phyloP scores from a whole-genome alignment of 331 rosid genomes.

The Quercus tomentella region DNA sequence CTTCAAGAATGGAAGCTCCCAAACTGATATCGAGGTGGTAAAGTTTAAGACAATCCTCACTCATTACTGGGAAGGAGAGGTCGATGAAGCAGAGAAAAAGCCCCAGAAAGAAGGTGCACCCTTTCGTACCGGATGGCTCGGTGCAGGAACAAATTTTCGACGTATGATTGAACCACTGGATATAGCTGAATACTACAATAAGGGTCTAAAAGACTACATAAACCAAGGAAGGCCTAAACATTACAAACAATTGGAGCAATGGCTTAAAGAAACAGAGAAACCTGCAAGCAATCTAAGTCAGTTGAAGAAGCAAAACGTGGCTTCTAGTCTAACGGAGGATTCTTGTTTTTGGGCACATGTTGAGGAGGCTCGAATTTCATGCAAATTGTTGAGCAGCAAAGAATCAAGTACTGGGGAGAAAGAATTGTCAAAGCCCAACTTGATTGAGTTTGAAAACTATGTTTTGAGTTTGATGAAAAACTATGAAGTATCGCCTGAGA shows the following conservation, averaged over 20 bases:
- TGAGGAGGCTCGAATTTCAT: conserved; percentile 50
- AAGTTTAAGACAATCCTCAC: conserved; percentile 25
- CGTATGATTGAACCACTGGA: conserved; percentile 67
- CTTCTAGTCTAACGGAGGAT: conserved; percentile 40
- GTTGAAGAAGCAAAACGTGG: conserved; percentile 15
- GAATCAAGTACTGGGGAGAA: background rate
- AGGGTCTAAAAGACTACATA: conserved; percentile 11
- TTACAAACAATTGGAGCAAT: conserved; percentile 30
- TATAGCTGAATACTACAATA: conserved; percentile 48
- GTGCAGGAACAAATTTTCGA: conserved; percentile 38
- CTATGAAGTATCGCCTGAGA: conserved; percentile 52
- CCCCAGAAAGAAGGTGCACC: conserved; percentile 42
- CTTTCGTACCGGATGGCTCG: conserved; percentile 31
- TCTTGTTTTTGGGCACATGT: conserved; percentile 75
- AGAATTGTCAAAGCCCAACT: background rate
- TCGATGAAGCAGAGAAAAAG: conserved; percentile 40
- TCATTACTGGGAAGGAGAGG: conserved; percentile 49
- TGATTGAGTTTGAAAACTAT: conserved; percentile 41
- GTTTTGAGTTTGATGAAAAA: conserved; percentile 27
- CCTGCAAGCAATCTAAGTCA: accelerated
- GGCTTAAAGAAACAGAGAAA: conserved; percentile 1
- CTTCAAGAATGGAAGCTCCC: conserved; percentile 14
- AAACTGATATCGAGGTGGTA: conserved; percentile 7
- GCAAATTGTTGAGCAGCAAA: background rate
- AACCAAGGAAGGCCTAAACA: conserved; percentile 29